Evolutionary conservation across 2,329 filamentous ascomycete species (phyloP), one percentile per base, ranked within the genome.

Genomic region (Trichoderma sp.): DNA sequence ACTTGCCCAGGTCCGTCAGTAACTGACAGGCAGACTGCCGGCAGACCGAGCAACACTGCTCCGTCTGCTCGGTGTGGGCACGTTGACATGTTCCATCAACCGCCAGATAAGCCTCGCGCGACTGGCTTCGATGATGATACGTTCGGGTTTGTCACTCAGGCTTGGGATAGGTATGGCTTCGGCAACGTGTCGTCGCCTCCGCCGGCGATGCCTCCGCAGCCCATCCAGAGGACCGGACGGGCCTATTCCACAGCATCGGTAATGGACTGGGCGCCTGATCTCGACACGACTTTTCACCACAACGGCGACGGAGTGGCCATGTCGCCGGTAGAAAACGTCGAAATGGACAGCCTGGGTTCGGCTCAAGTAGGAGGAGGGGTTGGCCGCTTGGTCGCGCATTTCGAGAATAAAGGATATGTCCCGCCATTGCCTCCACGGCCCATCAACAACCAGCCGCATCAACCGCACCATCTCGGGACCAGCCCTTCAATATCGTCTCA

Each of bases 261-360:
- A 34, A 81, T 81, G 80, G 80, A 81, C 70, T 81, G 80, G 80
- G 72, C 76, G 12, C 73, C 74, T 13, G 74, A 76, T 39, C 71
- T 75, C 52, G 73, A 78, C 37, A 69, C 71, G 45, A 70, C 71
- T 64, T 77, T 75, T 70, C 72, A 74, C 35, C 72, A 76, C 34
- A 70, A 72, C 52, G 71, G 67, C 53, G 67, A 72, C 34, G 66
- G 42, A 39, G 42, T 50, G 45, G 56, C 42, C 32, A 60, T 65
- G 60, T 64, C 69, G 27, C 58, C 70, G 37, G 42, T 68, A 52
- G 69, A 72, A 60, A 71, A 73, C 69, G 71, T 78, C 35, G 75
- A 78, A 65, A 70, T 78, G 25, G 71, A 74, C 39, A 70, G 71
- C 25, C 71, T 77, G 66, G 70, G 58, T 52, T 53, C 73, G n/a